Conservation (phyloP, 805 yeast species). For the Nakazawaea wickerhamii region DNA sequence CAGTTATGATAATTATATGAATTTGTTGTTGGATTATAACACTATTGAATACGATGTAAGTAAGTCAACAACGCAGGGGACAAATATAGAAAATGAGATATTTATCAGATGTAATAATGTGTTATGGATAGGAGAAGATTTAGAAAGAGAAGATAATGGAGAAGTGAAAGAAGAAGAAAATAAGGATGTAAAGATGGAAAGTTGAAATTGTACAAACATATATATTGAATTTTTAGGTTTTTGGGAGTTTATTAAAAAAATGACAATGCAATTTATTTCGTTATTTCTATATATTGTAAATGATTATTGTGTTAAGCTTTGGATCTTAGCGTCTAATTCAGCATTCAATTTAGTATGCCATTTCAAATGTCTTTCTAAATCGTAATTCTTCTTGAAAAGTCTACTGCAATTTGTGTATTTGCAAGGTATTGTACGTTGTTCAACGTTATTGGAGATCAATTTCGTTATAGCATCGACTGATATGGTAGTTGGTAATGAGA, state of each 20-base stretch:
- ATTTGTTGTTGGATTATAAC: slow-evolving; percentile 62
- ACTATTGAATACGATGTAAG: slow-evolving; percentile 40
- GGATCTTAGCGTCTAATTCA: slow-evolving; percentile 16
- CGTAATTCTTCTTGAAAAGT: slow-evolving; percentile 44
- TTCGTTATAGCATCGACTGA: slow-evolving; percentile 23
- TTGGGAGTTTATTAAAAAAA: background rate
- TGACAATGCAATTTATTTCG: background rate
- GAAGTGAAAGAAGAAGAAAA: slow-evolving; percentile 9
- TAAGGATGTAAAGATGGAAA: slow-evolving; percentile 13
- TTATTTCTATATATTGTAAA: background rate
- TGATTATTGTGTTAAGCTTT: slow-evolving; percentile 4
- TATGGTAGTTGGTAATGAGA: slow-evolving; percentile 4
- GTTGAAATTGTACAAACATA: background rate
- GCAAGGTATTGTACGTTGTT: slow-evolving; percentile 35
- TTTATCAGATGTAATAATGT: slow-evolving; percentile 91
- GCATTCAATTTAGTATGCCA: slow-evolving; percentile 40
- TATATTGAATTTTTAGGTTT: too few relatives aligned
- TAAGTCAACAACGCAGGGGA: slow-evolving; percentile 37
- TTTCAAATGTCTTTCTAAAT: slow-evolving; percentile 41
- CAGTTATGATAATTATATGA: slow-evolving; percentile 91
- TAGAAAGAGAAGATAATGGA: slow-evolving; percentile 14
- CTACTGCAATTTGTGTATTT: slow-evolving; percentile 47
- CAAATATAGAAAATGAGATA: slow-evolving; percentile 43
- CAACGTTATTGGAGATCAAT: slow-evolving; percentile 32
- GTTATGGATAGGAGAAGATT: slow-evolving; percentile 56